Percentiles rank a stretch among this genome's conserved stretches.
Evolutionary conservation across 2,329 filamentous ascomycete genomes (phyloP).

Genomic region (Colletotrichum karsti): DNA sequence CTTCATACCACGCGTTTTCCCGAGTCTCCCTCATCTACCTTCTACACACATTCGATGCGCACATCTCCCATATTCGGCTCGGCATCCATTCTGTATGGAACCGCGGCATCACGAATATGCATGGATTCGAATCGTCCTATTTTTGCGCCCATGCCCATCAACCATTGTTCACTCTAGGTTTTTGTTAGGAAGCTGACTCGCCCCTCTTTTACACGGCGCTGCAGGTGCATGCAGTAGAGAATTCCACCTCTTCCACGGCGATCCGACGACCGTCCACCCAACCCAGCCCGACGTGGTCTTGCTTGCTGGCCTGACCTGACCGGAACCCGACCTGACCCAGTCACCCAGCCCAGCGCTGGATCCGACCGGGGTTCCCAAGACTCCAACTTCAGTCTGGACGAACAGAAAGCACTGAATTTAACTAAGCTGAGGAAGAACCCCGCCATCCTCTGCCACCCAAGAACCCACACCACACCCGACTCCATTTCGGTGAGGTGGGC

Average conservation of each 20-base stretch:
- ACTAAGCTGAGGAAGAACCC: slow-evolving; percentile 13
- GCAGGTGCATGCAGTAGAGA: slow-evolving; percentile 24
- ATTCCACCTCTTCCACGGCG: slow-evolving; percentile 7
- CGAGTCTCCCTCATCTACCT: neutral
- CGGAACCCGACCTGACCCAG: slow-evolving; percentile 8
- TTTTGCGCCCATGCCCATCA: slow-evolving; percentile 15
- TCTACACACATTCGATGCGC: neutral
- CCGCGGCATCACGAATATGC: slow-evolving; percentile 1
- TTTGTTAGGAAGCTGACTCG: slow-evolving; percentile 19
- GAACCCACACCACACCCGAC: slow-evolving; percentile 19
- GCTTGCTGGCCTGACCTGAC: slow-evolving; percentile 1
- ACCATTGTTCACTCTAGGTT: neutral
- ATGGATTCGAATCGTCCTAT: slow-evolving; percentile 20
- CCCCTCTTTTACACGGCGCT: slow-evolving; percentile 22
- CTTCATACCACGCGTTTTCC: neutral
- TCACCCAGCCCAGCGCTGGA: slow-evolving; percentile 1
- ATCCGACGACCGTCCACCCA: slow-evolving; percentile 21
- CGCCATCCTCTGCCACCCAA: slow-evolving; percentile 21
- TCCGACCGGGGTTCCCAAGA: neutral
- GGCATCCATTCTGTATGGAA: slow-evolving; percentile 9
- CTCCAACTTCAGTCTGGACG: neutral
- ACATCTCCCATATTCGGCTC: slow-evolving; percentile 7
- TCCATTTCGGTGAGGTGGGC: slow-evolving; percentile 20
- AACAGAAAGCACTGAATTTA: slow-evolving; percentile 4
- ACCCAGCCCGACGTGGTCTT: slow-evolving; percentile 6